Base-by-base conservation (phyloP, 371 early-diverging fungal species). In the Nosema muscidifuracis region DNA sequence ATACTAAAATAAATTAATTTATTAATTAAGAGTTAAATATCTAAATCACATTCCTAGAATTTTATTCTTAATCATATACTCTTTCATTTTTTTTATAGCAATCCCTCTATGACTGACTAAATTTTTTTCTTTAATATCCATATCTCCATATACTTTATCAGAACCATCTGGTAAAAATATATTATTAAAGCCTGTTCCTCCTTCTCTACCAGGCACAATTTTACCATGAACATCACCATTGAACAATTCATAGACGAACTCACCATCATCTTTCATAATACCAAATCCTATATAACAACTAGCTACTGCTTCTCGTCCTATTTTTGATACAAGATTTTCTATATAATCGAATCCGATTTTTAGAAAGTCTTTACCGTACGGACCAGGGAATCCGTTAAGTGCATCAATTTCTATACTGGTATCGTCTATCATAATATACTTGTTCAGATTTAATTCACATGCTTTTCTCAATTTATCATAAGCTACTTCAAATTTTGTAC, bases 321-420 rank as follows among this genome's bases (percentile, higher is more conserved):
- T 36, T 38, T 57, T 60, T n/a, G 16, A 18, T 2, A 65, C 65
- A 75, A 16, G 15, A 31, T 71, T 67, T 61, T 70, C 34, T 9
- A 75, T 57, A 30, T 28, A 22, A 9, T 69, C 57, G 1, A 36
- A 36, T 13, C 76, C 76, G 24, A 76, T 67, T 38, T 61, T 67
- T n/a, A 76, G 42, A 62, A 76, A 76, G 42, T 71, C 36, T 47
- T 76, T 76, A 0, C 66, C 47, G 40, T 71, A 76, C 20, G 62
- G 72, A 18, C 71, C 76, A 22, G 71, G 71, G 43, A 66, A 76
- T 61, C 71, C 76, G 36, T 66, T 62, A 10, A 76, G 50, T 42
- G 57, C 71, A 22, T 40, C 43, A 24, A 76, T 42, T 47, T 61
- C 60, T 2, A 76, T 44, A 33, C 62, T 56, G n/a, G 56, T 57